A percentile compares a stretch with the other conserved stretches of the same genome.
phyloP scores from a whole-genome alignment of 2,329 filamentous ascomycete genomes.

The Arthrobotrys conoides region DNA sequence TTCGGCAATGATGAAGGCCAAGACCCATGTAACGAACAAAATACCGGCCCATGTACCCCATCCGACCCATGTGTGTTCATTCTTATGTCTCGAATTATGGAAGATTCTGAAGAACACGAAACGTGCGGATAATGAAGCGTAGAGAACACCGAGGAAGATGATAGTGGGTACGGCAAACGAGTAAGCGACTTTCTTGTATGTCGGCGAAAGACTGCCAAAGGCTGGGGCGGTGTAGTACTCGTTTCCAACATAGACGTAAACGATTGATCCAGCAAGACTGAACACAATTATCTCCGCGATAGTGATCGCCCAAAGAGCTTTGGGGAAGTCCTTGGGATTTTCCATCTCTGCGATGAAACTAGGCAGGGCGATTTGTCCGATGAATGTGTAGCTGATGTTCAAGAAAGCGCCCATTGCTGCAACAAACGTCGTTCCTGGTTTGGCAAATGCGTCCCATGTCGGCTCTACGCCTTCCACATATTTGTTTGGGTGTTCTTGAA shows the following conservation, averaged over 20 bases:
- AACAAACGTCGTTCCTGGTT: constrained; percentile 82
- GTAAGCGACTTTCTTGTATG: constrained; percentile 79
- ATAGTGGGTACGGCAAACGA: constrained; percentile 96
- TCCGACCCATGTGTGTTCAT: constrained; percentile 82
- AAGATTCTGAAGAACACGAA: constrained; percentile 95
- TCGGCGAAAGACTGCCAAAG: constrained; percentile 85
- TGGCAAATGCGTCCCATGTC: constrained; percentile 77
- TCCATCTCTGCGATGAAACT: constrained; percentile 97
- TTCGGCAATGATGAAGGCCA: constrained; percentile 92
- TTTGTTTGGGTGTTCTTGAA: constrained; percentile 80
- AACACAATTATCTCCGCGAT: constrained; percentile 90
- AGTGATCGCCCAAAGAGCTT: constrained; percentile 91
- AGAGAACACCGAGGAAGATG: constrained; percentile 90
- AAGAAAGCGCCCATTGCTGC: constrained; percentile 87
- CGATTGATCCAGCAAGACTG: constrained; percentile 81
- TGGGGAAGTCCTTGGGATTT: constrained; percentile 84
- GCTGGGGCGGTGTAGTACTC: constrained; percentile 90
- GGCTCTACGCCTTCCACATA: constrained; percentile 76
- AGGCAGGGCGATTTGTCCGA: constrained; percentile 92
- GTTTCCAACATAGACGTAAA: constrained; percentile 89
- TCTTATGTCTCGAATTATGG: constrained; percentile 82
- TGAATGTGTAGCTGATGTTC: constrained; percentile 97
- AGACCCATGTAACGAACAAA: constrained; percentile 80
- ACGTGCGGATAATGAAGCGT: constrained; percentile 88
- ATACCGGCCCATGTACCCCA: constrained; percentile 85